phyloP scores from a whole-genome alignment of 768 basidiomycete genomes.

The Gymnopilus junonius region DNA sequence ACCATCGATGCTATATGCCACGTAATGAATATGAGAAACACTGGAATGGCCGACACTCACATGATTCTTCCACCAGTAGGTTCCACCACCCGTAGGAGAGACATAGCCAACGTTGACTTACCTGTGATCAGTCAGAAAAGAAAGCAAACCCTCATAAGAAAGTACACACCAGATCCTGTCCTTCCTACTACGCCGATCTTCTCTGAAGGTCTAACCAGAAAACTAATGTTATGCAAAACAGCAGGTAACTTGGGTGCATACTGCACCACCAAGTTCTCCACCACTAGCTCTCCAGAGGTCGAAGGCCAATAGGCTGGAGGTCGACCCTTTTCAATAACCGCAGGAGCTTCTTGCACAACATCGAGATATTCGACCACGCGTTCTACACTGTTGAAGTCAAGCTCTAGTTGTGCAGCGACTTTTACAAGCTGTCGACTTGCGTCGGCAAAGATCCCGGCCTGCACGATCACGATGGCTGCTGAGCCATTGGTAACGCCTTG shows the following conservation, averaged over 20 bases:
- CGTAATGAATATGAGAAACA: background rate
- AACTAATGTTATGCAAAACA: slow-evolving; percentile 61
- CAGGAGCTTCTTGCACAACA: slow-evolving; percentile 70
- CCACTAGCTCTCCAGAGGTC: slow-evolving; percentile 55
- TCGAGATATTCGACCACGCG: slow-evolving; percentile 74
- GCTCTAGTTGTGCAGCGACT: slow-evolving; percentile 71
- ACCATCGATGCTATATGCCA: slow-evolving; percentile 57
- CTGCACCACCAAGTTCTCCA: slow-evolving; percentile 61
- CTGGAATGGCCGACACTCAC: slow-evolving; percentile 37
- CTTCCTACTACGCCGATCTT: slow-evolving; percentile 75
- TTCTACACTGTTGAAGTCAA: slow-evolving; percentile 78
- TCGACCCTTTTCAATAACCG: slow-evolving; percentile 53
- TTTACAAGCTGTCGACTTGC: slow-evolving; percentile 68
- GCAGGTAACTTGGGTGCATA: slow-evolving; percentile 68
- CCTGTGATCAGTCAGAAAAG: slow-evolving; percentile 32
- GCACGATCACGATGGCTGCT: slow-evolving; percentile 73
- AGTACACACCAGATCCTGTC: slow-evolving; percentile 61
- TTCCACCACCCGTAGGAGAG: slow-evolving; percentile 67
- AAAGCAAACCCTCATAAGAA: background rate
- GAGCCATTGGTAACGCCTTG: slow-evolving; percentile 59
- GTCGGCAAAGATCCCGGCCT: slow-evolving; percentile 72
- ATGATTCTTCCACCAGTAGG: slow-evolving; percentile 58
- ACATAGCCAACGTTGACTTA: slow-evolving; percentile 63
- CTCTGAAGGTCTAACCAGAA: slow-evolving; percentile 61
- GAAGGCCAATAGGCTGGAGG: slow-evolving; percentile 81